phyloP scores from a whole-genome alignment of 257 asterid species.

The Anisodus acutangulus region DNA sequence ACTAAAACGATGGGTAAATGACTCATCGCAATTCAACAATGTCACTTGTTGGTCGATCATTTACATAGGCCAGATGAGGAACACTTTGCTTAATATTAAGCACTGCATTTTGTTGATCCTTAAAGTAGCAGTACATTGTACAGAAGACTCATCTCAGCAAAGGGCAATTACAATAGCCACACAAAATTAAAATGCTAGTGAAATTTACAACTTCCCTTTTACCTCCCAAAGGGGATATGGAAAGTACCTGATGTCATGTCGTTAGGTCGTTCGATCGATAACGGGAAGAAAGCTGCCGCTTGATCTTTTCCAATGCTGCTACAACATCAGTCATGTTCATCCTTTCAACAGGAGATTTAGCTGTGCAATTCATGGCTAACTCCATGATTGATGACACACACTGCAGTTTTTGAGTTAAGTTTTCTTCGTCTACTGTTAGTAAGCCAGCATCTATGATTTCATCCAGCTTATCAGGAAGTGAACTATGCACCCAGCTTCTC shows the following conservation, averaged over 20 bases:
- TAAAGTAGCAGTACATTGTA: not conserved
- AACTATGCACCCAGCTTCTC: slow-evolving; percentile 9
- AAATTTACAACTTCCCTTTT: not conserved
- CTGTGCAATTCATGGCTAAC: slow-evolving; percentile 31
- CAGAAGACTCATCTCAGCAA: not conserved
- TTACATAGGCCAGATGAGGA: not conserved
- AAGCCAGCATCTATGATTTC: slow-evolving; percentile 29
- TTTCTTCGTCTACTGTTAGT: not conserved
- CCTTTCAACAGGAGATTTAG: slow-evolving; percentile 4
- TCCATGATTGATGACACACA: slow-evolving; percentile 25
- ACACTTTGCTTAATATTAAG: not conserved
- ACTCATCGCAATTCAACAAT: not conserved
- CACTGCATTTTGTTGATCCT: not conserved
- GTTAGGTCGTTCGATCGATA: not conserved
- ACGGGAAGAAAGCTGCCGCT: not conserved
- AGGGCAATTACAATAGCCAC: not conserved
- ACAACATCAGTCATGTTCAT: slow-evolving; percentile 32
- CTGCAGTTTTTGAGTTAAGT: not conserved
- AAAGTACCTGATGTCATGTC: slow-evolving; percentile 14
- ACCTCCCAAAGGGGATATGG: not conserved
- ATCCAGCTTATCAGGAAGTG: slow-evolving; percentile 5
- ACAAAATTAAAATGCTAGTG: not conserved
- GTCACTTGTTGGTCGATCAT: not conserved
- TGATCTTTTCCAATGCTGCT: slow-evolving; percentile 29
- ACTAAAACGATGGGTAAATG: not conserved